Conservation (phyloP, 2,329 filamentous ascomycete genomes). For the Fusarium nematophilum region DNA sequence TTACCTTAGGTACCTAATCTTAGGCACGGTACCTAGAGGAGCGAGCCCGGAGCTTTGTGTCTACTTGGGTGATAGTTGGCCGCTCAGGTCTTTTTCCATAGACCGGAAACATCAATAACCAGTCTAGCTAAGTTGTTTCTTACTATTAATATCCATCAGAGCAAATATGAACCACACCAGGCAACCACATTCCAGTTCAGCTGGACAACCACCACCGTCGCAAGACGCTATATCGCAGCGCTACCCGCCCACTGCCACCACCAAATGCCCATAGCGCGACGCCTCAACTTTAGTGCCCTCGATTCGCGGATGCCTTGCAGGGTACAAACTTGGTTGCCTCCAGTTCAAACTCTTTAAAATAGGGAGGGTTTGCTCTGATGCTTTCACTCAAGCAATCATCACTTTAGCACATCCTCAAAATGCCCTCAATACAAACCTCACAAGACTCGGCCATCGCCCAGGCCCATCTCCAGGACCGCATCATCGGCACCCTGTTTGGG, state of each 20-base stretch:
- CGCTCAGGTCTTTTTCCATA: no score
- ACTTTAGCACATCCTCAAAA: background rate
- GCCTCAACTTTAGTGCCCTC: constrained; percentile 17
- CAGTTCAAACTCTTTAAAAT: constrained; percentile 9
- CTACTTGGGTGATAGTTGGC: no score
- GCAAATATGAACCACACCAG: no score
- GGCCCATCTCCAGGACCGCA: constrained; percentile 49
- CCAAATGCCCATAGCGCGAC: constrained; percentile 19
- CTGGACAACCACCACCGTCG: background rate
- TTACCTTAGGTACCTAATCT: no score
- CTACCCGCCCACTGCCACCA: constrained; percentile 34
- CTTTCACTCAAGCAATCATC: background rate
- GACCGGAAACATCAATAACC: no score
- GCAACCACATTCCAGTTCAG: background rate
- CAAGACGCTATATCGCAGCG: background rate
- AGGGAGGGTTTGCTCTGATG: background rate
- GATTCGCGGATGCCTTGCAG: constrained; percentile 15
- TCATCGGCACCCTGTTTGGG: constrained; percentile 60
- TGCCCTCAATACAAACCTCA: constrained; percentile 27
- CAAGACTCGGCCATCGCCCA: constrained; percentile 29
- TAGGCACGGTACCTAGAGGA: no score
- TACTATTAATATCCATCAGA: no score
- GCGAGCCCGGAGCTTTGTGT: no score
- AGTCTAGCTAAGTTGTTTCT: no score
- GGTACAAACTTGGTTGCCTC: constrained; percentile 32